A percentile compares a stretch with the other conserved stretches of the same genome.
Evolutionary conservation across 2,329 filamentous ascomycete species (phyloP).

Genomic region (Hirsutella rhossiliensis): DNA sequence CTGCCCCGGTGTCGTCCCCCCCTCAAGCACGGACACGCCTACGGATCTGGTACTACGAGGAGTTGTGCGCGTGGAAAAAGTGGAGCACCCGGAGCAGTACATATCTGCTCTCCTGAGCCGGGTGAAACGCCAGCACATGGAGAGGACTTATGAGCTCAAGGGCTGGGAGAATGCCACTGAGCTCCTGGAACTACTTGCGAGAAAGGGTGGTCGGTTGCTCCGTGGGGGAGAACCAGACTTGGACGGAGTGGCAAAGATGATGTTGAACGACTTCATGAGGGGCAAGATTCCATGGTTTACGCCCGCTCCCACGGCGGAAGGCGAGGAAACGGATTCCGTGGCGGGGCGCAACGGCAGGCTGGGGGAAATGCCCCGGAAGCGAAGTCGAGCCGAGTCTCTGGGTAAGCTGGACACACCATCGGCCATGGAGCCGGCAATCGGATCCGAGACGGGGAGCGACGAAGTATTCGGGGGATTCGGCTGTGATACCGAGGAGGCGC

Average conservation of each 20-base stretch:
- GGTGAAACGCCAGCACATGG: constrained; percentile 78
- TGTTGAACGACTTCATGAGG: constrained; percentile 89
- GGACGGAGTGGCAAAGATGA: constrained; percentile 92
- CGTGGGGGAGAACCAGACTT: constrained; percentile 92
- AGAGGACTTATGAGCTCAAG: constrained; percentile 83
- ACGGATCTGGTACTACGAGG: constrained; percentile 83
- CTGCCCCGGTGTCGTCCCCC: constrained; percentile 91
- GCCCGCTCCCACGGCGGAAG: constrained; percentile 53
- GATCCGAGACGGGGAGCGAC: constrained; percentile 22
- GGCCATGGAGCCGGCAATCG: constrained; percentile 15
- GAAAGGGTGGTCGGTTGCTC: constrained; percentile 75
- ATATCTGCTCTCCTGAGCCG: constrained; percentile 70
- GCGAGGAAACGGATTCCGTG: constrained; percentile 36
- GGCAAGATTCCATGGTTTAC: constrained; percentile 97
- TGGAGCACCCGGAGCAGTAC: constrained; percentile 93
- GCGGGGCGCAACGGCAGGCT: constrained; percentile 65
- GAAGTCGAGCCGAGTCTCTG: constrained; percentile 47
- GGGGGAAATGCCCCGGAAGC: constrained; percentile 79
- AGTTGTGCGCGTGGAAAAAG: constrained; percentile 89
- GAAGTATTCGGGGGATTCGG: constrained; percentile 26
- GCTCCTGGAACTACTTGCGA: constrained; percentile 76
- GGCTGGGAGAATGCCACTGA: constrained; percentile 66
- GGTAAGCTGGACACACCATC: constrained; percentile 25
- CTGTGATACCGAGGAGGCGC: constrained; percentile 20
- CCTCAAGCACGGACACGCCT: constrained; percentile 70